Conservation (phyloP, 345 rosid species). For the Garcia nutans region DNA sequence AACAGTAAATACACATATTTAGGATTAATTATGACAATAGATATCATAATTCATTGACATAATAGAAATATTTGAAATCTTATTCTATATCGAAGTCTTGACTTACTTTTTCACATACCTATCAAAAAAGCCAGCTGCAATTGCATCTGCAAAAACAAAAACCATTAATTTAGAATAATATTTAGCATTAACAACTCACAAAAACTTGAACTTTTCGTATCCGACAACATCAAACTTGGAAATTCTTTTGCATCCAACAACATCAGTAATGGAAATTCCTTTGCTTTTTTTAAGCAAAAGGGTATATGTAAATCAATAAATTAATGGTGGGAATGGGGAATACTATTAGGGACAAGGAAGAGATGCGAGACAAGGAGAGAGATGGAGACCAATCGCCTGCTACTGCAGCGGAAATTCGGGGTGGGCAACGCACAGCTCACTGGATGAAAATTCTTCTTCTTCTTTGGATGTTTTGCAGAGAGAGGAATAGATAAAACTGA, state of each 20-base stretch:
- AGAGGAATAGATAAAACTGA: not conserved
- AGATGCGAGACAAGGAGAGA: slow-evolving; percentile 51
- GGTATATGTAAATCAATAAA: not conserved
- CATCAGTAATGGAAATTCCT: too few species aligned
- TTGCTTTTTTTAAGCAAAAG: not conserved
- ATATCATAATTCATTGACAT: too few species aligned
- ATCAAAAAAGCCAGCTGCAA: slow-evolving; percentile 51
- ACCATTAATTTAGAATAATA: not conserved
- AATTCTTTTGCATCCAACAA: not conserved
- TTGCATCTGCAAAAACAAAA: slow-evolving; percentile 46
- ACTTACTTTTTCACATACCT: slow-evolving; percentile 70
- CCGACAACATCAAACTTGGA: not conserved
- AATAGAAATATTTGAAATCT: not conserved
- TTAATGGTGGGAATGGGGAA: not conserved
- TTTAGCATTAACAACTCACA: not conserved
- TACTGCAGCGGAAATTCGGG: slow-evolving; percentile 35
- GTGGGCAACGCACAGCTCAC: slow-evolving; percentile 35
- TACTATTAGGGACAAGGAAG: slow-evolving; percentile 47
- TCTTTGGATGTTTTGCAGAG: not conserved
- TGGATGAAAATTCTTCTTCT: slow-evolving; percentile 8
- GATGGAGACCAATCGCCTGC: slow-evolving; percentile 61
- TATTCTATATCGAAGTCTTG: not conserved
- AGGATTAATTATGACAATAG: not conserved
- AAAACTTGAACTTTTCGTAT: not conserved
- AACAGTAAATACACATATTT: not conserved